Evolutionary conservation across 2,329 filamentous ascomycete species (phyloP).

Genomic region (Nigrospora sphaerica): DNA sequence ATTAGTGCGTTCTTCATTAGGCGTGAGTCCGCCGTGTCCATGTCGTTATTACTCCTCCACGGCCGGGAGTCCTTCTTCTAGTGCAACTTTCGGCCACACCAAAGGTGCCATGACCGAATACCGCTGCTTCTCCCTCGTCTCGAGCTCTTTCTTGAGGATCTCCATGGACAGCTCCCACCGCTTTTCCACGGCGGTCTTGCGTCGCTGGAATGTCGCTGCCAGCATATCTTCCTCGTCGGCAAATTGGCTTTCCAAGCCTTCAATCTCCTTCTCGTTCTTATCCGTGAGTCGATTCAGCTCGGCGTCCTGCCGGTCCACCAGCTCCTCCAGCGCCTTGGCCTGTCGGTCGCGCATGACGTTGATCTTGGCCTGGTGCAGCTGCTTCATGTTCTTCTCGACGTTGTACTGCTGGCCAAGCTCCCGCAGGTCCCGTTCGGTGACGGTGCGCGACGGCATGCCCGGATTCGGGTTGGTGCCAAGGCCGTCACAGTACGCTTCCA

Average conservation of each 20-base stretch:
- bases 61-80: constrained; percentile 1
- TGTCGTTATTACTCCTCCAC: too few species aligned
- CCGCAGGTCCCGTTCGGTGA: constrained; percentile 52
- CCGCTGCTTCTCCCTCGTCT: constrained; percentile 31
- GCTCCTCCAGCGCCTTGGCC: constrained; percentile 52
- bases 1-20: too few species aligned
- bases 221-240: constrained; percentile 43
- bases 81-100: constrained; percentile 31
- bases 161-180: constrained; percentile 48
- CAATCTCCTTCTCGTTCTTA: constrained; percentile 39
- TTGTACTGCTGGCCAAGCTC: constrained; percentile 56
- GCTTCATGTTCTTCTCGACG: constrained; percentile 50
- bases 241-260: constrained; percentile 38
- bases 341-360: constrained; percentile 61
- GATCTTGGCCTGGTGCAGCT: constrained; percentile 52
- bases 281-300: constrained; percentile 40
- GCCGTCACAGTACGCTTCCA: constrained; percentile 59
- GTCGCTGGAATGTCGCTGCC: constrained; percentile 33
- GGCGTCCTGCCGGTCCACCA: constrained; percentile 45
- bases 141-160: constrained; percentile 46
- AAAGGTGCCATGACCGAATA: constrained; percentile 33
- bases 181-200: constrained; percentile 35
- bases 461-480: constrained; percentile 33
- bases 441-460: constrained; percentile 39
- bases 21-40: too few species aligned